These are phyloP conservation scores for Marasmius fiardii DNA, from an alignment of 1,284 basidiomycete genomes.

Conservation along the genomic window DNA sequence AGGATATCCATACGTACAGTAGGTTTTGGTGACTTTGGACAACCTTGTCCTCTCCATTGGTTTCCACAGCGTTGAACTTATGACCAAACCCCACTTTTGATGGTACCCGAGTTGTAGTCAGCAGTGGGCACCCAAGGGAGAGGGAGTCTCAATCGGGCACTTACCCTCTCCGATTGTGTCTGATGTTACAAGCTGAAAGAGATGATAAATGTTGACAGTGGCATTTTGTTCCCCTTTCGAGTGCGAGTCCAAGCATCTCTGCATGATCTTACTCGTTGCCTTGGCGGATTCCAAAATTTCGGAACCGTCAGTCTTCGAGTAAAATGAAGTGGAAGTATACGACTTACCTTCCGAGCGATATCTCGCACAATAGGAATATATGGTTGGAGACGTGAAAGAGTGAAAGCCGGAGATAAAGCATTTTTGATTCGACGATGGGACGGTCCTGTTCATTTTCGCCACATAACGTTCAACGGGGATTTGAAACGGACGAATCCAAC, in stretches of 20 bases:
- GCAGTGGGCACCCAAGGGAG: too few relatives aligned
- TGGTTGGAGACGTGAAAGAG: not conserved
- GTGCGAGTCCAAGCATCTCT: not conserved
- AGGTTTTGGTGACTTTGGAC: not conserved
- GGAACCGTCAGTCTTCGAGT: not conserved
- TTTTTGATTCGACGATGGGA: not conserved
- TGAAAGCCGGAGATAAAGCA: not conserved
- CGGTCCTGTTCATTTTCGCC: not conserved
- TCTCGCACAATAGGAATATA: not conserved
- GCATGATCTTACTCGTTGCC: not conserved
- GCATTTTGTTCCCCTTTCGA: too few relatives aligned
- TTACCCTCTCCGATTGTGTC: not conserved
- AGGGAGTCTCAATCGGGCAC: too few relatives aligned
- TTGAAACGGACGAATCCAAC: too few relatives aligned
- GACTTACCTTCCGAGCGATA: not conserved
- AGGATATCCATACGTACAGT: not conserved
- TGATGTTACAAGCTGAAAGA: not conserved
- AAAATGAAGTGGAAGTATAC: too few relatives aligned
- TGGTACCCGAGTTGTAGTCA: too few relatives aligned
- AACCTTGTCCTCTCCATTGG: not conserved
- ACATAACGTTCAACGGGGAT: too few relatives aligned
- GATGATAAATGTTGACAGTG: not conserved
- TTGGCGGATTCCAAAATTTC: too few relatives aligned
- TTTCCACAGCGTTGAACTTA: not conserved
- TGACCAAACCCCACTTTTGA: not conserved